Percentiles rank a stretch among this genome's conserved stretches.
phyloP scores from a whole-genome alignment of 495 filamentous ascomycete genomes.

The Tuber indicum region DNA sequence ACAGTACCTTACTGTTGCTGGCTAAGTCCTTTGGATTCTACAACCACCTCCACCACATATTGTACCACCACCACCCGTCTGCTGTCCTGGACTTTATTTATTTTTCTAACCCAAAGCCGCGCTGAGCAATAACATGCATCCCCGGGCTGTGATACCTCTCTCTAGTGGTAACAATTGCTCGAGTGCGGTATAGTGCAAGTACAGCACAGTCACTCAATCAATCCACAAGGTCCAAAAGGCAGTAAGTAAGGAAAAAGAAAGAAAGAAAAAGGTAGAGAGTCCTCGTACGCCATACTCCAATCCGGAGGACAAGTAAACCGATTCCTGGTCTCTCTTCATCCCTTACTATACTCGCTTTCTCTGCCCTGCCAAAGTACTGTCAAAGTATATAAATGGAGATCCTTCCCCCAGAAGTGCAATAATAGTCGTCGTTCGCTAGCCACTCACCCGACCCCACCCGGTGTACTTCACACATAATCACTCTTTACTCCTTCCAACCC shows the following conservation, averaged over 20 bases:
- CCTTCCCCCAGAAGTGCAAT: not conserved
- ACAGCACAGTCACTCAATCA: not conserved
- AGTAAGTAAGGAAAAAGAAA: not conserved
- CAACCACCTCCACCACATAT: not conserved
- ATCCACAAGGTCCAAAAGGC: not conserved
- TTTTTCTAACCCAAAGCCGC: not conserved
- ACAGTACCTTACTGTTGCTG: not conserved
- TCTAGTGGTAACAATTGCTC: not conserved
- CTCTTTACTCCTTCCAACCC: not conserved
- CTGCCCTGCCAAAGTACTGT: not conserved
- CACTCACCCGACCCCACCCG: not conserved
- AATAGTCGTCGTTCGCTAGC: not conserved
- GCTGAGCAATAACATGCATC: not conserved
- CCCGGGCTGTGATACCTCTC: not conserved
- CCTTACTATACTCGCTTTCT: not conserved
- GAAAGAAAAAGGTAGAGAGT: not conserved
- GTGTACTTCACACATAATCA: not conserved
- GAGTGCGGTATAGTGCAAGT: not conserved
- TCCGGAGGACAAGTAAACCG: not conserved
- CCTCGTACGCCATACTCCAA: not conserved
- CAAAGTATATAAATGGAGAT: not conserved
- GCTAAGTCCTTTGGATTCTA: not conserved
- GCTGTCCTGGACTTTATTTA: not conserved
- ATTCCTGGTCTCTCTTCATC: not conserved
- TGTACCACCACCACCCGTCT: not conserved